phyloP scores from a whole-genome alignment of 176 grass and related monocot species.

The Pontederia paniculata region DNA sequence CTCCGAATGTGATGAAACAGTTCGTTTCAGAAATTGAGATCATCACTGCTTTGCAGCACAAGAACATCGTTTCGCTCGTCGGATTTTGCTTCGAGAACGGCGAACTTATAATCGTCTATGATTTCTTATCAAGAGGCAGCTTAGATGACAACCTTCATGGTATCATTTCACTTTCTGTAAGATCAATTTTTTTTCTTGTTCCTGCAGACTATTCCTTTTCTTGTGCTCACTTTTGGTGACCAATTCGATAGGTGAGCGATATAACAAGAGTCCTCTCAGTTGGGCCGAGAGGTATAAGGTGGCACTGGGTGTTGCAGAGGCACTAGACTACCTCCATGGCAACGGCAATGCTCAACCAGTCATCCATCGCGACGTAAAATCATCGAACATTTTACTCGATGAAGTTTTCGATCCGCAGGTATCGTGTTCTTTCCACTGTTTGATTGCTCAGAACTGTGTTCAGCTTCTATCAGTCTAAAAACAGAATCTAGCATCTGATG shows the following conservation, averaged over 20 bases:
- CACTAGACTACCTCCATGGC: conserved; percentile 68
- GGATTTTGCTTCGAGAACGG: conserved; percentile 67
- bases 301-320: conserved; percentile 54
- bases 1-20: conserved; percentile 53
- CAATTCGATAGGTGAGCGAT: conserved; percentile 34
- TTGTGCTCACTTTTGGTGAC: conserved; percentile 2
- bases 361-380: conserved; percentile 92
- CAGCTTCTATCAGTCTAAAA: too few relatives aligned
- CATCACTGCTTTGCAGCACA: conserved; percentile 44
- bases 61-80: conserved; percentile 65
- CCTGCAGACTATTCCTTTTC: too few relatives aligned
- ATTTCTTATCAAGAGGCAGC: conserved; percentile 70
- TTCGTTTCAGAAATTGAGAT: conserved; percentile 90
- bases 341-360: conserved; percentile 36
- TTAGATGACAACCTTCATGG: conserved; percentile 82
- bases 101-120: conserved; percentile 69
- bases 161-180: conserved; percentile 20
- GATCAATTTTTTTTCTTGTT: neutral
- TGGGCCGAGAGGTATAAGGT: conserved; percentile 81
- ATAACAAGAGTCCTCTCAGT: conserved; percentile 38
- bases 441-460: neutral
- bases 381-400: conserved; percentile 82
- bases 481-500: too few relatives aligned
- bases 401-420: conserved; percentile 64
- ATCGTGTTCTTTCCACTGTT: neutral